Evolutionary conservation across 306 rosid genomes (phyloP), one percentile per base, ranked within the genome.

Genomic region (Sicyos edulis): DNA sequence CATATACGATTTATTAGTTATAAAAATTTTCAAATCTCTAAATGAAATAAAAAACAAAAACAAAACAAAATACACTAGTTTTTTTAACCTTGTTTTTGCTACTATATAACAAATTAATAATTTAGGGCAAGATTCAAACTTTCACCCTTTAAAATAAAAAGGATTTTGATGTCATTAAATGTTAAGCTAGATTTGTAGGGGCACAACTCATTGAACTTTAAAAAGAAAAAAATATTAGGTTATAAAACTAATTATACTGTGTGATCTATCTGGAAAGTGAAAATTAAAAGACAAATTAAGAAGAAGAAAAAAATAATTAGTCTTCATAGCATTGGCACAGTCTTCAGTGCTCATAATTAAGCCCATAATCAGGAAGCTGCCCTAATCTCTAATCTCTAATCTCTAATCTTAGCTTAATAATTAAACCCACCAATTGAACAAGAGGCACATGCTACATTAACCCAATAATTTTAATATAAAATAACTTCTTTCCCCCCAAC

Each of bases 241-340:
- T 10, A 59, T n/a, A 61, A 32, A 15, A 32, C 12, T 3, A 60
- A 16, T 34, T 61, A 2, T 34, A 8, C 1, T 16, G 22, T 62
- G 47, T 26, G 26, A 34, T 76, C 71, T 44, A 75, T 67, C 88
- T 63, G 86, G 82, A 80, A 82, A 82, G 82, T 80, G 82, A 76
- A 60, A 53, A 63, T 57, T 9, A 47, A 45, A 9, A 37, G 62
- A 19, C 20, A 7, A 37, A 62, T 22, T 5, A 57, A 12, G 37
- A 37, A n/a, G 37, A 32, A 55, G n/a, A n/a, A 3, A 16, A 63
- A 64, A 7, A 7, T 8, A 44, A 44, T 44, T 1, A 42, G 29
- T 10, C 53, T 17, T 1, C 15, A 40, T 7, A 57, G n/a, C 26
- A 57, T 17, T 13, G 54, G 32, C 53, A 42, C 11, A 50, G 80